Conservation (phyloP, 768 basidiomycete genomes). For the Tephrocybe sp. region DNA sequence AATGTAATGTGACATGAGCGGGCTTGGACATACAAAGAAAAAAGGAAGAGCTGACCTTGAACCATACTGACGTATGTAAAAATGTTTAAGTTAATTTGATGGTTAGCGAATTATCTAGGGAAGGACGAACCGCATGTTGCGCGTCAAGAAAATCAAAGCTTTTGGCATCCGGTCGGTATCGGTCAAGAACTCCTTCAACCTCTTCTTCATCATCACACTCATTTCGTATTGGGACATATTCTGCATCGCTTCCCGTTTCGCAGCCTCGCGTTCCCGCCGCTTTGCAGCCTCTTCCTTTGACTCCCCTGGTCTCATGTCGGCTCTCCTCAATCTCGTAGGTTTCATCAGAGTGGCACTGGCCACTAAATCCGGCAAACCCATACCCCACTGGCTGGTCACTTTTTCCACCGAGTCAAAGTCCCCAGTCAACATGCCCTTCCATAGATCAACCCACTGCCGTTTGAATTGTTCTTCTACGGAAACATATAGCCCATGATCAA, state of each 20-base stretch:
- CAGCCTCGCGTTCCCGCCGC: constrained; percentile 20
- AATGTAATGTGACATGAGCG: background rate
- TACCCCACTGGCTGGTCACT: constrained; percentile 62
- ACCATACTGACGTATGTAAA: constrained; percentile 36
- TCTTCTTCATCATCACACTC: constrained; percentile 66
- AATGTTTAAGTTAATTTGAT: background rate
- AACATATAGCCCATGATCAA: constrained; percentile 93
- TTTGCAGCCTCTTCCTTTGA: constrained; percentile 16
- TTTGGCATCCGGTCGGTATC: constrained; percentile 82
- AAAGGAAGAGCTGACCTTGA: constrained; percentile 32
- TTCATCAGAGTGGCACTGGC: constrained; percentile 72
- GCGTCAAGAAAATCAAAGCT: constrained; percentile 68
- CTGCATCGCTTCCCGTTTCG: constrained; percentile 22
- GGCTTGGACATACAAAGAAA: constrained; percentile 29
- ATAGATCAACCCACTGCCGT: constrained; percentile 73
- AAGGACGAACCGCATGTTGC: constrained; percentile 62
- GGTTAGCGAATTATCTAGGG: background rate
- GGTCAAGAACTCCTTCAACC: constrained; percentile 58
- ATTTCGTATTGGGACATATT: constrained; percentile 63
- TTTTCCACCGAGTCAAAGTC: constrained; percentile 52
- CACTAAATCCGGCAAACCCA: constrained; percentile 67
- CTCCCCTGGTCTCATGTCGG: constrained; percentile 18
- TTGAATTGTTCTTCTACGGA: constrained; percentile 63
- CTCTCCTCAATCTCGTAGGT: constrained; percentile 46
- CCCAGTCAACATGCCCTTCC: constrained; percentile 61